These are phyloP conservation scores for Lentinus polychrous DNA, from an alignment of 1,284 basidiomycete species.

Conservation along the genomic window DNA sequence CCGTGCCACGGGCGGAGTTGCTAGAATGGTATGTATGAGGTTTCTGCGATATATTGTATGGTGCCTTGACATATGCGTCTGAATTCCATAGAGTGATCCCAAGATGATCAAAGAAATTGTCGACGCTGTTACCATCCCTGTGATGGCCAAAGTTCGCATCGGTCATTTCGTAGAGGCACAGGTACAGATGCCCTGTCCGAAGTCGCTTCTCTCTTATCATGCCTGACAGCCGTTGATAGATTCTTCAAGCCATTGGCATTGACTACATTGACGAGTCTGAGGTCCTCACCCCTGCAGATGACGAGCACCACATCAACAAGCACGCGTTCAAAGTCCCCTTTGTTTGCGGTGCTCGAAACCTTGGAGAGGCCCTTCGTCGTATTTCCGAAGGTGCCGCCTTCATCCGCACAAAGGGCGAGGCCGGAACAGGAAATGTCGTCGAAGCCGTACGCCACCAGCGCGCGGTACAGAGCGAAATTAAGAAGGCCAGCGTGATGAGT, in stretches of 20 bases:
- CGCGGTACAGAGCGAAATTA: conserved; percentile 79
- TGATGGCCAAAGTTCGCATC: conserved; percentile 93
- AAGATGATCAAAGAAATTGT: conserved; percentile 97
- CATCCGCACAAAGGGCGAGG: conserved; percentile 96
- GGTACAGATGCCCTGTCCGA: conserved; percentile 31
- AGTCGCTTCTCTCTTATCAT: conserved; percentile 2
- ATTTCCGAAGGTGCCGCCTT: conserved; percentile 97
- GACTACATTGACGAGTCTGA: conserved; percentile 99
- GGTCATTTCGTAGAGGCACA: conserved; percentile 97
- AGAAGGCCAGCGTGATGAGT: conserved; percentile 78
- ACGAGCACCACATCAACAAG: conserved; percentile 81
- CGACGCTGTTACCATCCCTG: conserved; percentile 85
- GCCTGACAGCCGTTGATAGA: conserved; percentile 24
- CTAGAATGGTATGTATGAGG: conserved; percentile 70
- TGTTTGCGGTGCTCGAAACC: conserved; percentile 73
- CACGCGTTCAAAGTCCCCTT: conserved; percentile 88
- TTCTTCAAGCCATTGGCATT: conserved; percentile 89
- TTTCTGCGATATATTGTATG: background rate
- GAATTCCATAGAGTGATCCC: conserved; percentile 73
- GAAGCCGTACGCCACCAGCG: conserved; percentile 95
- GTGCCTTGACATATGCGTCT: background rate
- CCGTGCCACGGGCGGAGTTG: conserved; percentile 83
- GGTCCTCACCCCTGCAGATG: conserved; percentile 94
- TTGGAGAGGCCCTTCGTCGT: conserved; percentile 91
- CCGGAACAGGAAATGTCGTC: conserved; percentile 96